Percentiles rank a stretch among this genome's conserved stretches.
Evolutionary conservation across 2,329 filamentous ascomycete species (phyloP).

Genomic region (Mycosphaerella arachidis): DNA sequence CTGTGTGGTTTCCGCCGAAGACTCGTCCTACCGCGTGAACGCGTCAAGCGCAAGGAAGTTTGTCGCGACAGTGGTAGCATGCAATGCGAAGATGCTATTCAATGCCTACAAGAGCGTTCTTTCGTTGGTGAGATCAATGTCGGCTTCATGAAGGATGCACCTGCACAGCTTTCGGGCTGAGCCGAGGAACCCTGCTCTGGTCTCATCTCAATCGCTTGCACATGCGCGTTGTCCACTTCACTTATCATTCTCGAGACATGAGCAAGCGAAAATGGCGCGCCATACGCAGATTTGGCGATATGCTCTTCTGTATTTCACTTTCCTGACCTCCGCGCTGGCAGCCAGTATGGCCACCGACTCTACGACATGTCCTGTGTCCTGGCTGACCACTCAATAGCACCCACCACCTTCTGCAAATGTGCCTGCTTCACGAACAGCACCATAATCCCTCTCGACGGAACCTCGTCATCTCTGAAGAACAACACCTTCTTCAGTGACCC

Average conservation of each 20-base stretch:
- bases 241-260: not conserved
- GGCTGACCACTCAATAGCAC: slow-evolving; percentile 34
- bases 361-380: slow-evolving; percentile 3
- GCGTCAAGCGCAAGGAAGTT: no score
- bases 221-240: not conserved
- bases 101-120: no score
- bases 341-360: slow-evolving; percentile 35
- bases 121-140: no score
- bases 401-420: slow-evolving; percentile 67
- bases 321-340: slow-evolving; percentile 40
- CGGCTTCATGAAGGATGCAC: not conserved
- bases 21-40: no score
- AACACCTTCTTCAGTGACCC: slow-evolving; percentile 13
- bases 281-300: slow-evolving; percentile 19
- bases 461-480: slow-evolving; percentile 24
- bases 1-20: no score
- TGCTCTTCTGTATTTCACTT: slow-evolving; percentile 28
- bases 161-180: not conserved
- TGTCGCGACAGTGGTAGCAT: no score
- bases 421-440: slow-evolving; percentile 65
- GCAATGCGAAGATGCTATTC: no score
- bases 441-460: slow-evolving; percentile 59
- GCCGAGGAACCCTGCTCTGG: not conserved
- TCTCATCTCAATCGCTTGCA: not conserved
- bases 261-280: slow-evolving; percentile 6